phyloP scores from a whole-genome alignment of 768 basidiomycete species.

The Mycena floridula region DNA sequence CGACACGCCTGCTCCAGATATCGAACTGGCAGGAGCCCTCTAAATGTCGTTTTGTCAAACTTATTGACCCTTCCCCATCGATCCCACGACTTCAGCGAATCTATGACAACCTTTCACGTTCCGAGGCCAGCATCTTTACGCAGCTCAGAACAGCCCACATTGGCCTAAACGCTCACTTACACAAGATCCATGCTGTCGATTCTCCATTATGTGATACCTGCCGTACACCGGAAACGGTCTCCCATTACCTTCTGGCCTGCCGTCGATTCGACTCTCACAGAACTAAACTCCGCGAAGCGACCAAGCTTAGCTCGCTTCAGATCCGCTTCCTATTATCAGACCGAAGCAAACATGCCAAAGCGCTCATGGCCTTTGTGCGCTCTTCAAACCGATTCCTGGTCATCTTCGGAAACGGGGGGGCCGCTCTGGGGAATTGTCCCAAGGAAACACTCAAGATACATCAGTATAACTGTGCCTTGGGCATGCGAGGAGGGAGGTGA shows the following conservation, averaged over 20 bases:
- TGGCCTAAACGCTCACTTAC: conserved; percentile 3
- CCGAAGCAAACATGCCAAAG: no score
- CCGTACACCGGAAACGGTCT: neutral
- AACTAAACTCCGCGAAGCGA: no score
- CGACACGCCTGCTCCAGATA: neutral
- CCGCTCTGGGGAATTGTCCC: no score
- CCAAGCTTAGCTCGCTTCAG: no score
- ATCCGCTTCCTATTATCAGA: no score
- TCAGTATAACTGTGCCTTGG: no score
- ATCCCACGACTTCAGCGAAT: neutral
- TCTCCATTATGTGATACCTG: neutral
- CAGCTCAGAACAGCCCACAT: conserved; percentile 3
- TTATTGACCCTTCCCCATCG: neutral
- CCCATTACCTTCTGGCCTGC: conserved; percentile 4
- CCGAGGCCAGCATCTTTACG: conserved; percentile 1
- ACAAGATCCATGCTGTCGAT: neutral
- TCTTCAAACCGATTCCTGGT: no score
- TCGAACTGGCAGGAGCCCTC: neutral
- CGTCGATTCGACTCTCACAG: no score
- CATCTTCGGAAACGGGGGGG: no score
- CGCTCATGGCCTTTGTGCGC: no score
- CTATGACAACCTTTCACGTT: neutral
- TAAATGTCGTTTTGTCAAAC: neutral
- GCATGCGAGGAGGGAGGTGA: no score
- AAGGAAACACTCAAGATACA: no score